Evolutionary conservation across 148 eudicot genomes (phyloP), one percentile per base, ranked within the genome.

Genomic region (Dianthus caryophyllus): DNA sequence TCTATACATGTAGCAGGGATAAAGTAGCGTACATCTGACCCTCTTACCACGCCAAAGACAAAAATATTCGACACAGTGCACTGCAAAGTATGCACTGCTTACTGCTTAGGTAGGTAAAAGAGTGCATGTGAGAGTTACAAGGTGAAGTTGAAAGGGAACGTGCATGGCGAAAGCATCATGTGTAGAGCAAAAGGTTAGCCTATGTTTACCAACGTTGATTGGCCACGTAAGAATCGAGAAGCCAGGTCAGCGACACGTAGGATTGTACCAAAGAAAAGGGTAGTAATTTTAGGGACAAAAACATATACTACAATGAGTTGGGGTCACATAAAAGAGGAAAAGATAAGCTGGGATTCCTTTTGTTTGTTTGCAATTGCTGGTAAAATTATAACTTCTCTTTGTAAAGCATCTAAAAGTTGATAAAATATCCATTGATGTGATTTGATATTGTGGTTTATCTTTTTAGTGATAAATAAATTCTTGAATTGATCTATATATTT

Each of bases 111-210:
- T 17, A 25, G 55, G 14, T 61, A 65, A 53, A 44, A 56, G 57
- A 24, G 27, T 24, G 0, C 51, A 24, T 58, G 66, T 66, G 66
- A 25, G 33, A 24, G n/a, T 5, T 58, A 44, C 22, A 47, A 60
- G 71, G 47, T 26, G 58, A 66, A 22, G 48, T 67, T 25, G 9
- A 39, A n/a, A 67, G 18, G 53, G 26, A 50, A 52, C 55, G 77
- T 60, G 67, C 17, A 18, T 16, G 31, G 43, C 51, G 39, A 57
- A 54, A 18, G 62, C 62, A 44, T 54, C 31, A 57, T 53, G 71
- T 68, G 71, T 55, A 43, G 38, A 26, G n/a, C 63, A 56, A n/a
- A n/a, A 58, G 31, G 25, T 49, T 22, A 59, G 60, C 71, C 61
- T 67, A 66, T 21, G 67, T 60, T 53, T 70, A 41, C 15, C 27